Conservation (phyloP, 257 asterid species). For the Fraxinus excelsior region DNA sequence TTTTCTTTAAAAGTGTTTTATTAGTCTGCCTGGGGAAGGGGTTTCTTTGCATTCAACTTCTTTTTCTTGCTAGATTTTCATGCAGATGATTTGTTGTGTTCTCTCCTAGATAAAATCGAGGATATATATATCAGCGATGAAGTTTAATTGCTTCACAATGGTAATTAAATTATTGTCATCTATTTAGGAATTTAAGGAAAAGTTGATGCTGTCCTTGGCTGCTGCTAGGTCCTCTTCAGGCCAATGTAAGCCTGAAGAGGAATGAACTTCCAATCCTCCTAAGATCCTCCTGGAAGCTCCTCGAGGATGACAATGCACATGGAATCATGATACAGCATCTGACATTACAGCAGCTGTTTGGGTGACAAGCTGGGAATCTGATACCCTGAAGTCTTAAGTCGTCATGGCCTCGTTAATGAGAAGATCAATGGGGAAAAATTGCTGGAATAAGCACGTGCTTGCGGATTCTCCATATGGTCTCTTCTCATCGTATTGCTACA, state of each 20-base stretch:
- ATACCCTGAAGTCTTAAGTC: neutral
- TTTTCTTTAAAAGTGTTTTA: no score
- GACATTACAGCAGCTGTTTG: neutral
- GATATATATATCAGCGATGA: neutral
- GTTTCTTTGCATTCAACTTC: no score
- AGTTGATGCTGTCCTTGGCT: neutral
- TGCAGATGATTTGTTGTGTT: no score
- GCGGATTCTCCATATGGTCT: neutral
- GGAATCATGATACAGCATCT: neutral
- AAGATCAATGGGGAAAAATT: neutral
- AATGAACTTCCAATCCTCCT: neutral
- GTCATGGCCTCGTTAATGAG: neutral
- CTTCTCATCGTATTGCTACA: neutral
- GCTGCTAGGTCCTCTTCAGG: constrained; percentile 4
- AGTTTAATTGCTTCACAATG: neutral
- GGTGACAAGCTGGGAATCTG: neutral
- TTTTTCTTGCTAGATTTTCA: no score
- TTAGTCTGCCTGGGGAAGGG: no score
- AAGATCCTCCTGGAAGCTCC: neutral
- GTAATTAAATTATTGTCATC: neutral
- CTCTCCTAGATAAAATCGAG: no score
- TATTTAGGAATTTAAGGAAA: neutral
- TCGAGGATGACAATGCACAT: neutral
- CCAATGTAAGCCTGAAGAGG: neutral
- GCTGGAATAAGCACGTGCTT: neutral